Evolutionary conservation across 2,329 filamentous ascomycete genomes (phyloP).

Genomic region (Didymella keratinophila): DNA sequence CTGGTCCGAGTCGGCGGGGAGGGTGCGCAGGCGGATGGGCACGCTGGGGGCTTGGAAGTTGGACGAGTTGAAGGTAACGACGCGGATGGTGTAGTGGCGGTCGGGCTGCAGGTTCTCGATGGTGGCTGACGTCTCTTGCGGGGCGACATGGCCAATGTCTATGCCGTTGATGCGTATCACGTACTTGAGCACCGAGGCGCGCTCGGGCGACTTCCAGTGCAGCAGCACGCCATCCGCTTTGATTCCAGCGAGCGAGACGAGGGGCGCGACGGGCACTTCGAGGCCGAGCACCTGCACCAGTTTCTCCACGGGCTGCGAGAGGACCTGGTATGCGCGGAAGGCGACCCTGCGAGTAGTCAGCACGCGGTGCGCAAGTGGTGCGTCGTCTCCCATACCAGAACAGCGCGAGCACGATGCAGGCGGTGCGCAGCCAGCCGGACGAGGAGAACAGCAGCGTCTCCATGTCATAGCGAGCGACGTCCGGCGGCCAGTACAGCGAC

Average conservation of each 20-base stretch:
- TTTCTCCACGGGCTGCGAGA: slow-evolving; percentile 89
- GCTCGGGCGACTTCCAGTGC: slow-evolving; percentile 80
- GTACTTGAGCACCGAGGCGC: slow-evolving; percentile 80
- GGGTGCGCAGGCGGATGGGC: slow-evolving; percentile 82
- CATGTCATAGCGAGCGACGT: slow-evolving; percentile 48
- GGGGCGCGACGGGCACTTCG: slow-evolving; percentile 88
- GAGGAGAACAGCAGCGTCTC: slow-evolving; percentile 46
- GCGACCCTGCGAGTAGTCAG: slow-evolving; percentile 63
- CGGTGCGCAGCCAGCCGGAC: slow-evolving; percentile 47
- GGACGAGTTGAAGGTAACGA: slow-evolving; percentile 88
- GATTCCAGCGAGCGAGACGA: slow-evolving; percentile 90
- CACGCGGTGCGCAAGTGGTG: neutral
- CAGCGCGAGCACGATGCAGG: slow-evolving; percentile 46
- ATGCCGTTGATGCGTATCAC: slow-evolving; percentile 93
- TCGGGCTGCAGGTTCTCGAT: slow-evolving; percentile 86
- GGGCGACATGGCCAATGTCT: slow-evolving; percentile 85
- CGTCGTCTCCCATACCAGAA: slow-evolving; percentile 34
- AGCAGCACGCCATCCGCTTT: slow-evolving; percentile 85
- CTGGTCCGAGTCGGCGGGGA: slow-evolving; percentile 53
- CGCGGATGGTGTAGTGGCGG: slow-evolving; percentile 91
- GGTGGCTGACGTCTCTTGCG: slow-evolving; percentile 84
- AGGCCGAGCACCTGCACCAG: slow-evolving; percentile 90
- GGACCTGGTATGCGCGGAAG: slow-evolving; percentile 84
- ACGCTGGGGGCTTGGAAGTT: slow-evolving; percentile 92
- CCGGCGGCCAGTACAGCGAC: slow-evolving; percentile 46